Base-by-base conservation (phyloP, 2,329 filamentous ascomycete genomes). In the Penicillium sp. region DNA sequence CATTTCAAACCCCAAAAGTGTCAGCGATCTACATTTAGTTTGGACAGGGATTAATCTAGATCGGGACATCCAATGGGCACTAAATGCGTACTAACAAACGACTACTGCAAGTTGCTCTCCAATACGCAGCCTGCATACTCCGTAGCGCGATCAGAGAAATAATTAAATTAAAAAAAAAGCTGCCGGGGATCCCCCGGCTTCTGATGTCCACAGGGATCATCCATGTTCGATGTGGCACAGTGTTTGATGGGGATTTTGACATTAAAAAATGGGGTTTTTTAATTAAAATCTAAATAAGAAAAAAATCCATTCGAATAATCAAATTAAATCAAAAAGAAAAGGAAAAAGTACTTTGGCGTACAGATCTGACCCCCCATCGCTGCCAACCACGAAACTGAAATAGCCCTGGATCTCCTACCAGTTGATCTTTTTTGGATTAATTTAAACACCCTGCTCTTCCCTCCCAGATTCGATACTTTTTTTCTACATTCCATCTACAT, bases 171-270 rank as follows among this genome's bases (percentile, higher is more conserved):
- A 11, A n/a, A 52, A 52, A 46, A 53, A 51, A 48, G 35, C 49
- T 51, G 29, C 44, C 50, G 56, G 60, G 57, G 62, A 55, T 62
- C 44, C 59, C 61, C 61, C 54, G 56, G 54, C 54, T 58, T 54
- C 46, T 54, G n/a, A 56, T 58, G 42, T 33, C 46, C 42, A 31
- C 64, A 54, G 39, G 63, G 64, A 65, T 65, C 56, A 65, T 65
- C 64, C 64, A 59, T 60, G 58, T 27, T 62, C 35, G 11, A 31
- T 50, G 48, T 50, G 48, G 48, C 48, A 42, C 48, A 39, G 55
- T 53, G 50, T 57, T 49, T 54, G 50, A 57, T 54, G 24, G 35
- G 14, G 35, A n/a, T 10, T 42, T 42, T 42, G 4, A 22, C 9
- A 42, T 22, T 9, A 10, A 42, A 39, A 39, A 19, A 39, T 9